A percentile compares a stretch with the other conserved stretches of the same genome.
Conservation (phyloP, 225 moss, liverwort and hornwort genomes). For the Sphagnum contortum region DNA sequence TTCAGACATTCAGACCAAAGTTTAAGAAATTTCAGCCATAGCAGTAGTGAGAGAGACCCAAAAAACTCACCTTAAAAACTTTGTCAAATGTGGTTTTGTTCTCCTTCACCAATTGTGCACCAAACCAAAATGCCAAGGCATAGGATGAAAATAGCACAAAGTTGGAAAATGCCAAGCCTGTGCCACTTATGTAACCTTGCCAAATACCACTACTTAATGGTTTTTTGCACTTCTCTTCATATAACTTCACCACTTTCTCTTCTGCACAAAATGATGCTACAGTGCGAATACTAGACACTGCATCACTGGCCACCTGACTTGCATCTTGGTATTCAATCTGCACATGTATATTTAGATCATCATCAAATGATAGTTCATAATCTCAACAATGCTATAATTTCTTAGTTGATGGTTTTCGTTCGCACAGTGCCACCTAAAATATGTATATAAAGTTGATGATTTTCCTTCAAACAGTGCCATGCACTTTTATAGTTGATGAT, state of each 20-base stretch:
- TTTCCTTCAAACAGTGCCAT: too few relatives aligned
- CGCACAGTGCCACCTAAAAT: too few relatives aligned
- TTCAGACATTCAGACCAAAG: too few relatives aligned
- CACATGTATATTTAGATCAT: background rate
- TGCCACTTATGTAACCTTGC: slow-evolving; percentile 48
- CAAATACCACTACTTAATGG: slow-evolving; percentile 36
- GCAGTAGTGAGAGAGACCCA: too few relatives aligned
- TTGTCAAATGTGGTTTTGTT: slow-evolving; percentile 20
- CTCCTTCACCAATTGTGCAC: slow-evolving; percentile 36
- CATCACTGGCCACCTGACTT: slow-evolving; percentile 56
- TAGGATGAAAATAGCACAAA: slow-evolving; percentile 45
- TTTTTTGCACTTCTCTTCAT: slow-evolving; percentile 26
- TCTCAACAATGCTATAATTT: too few relatives aligned
- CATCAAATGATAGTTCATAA: too few relatives aligned
- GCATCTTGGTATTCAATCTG: slow-evolving; percentile 28
- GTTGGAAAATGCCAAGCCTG: slow-evolving; percentile 47
- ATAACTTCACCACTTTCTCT: slow-evolving; percentile 35
- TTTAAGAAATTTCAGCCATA: too few relatives aligned
- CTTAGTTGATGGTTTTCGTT: too few relatives aligned
- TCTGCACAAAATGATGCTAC: slow-evolving; percentile 58
- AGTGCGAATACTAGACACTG: slow-evolving; percentile 54
- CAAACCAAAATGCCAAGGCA: slow-evolving; percentile 45
- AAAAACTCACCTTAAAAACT: slow-evolving; percentile 31
- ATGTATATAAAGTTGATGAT: too few relatives aligned
- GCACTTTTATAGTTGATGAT: too few relatives aligned